Evolutionary conservation across 371 early-diverging fungal species (phyloP).

Genomic region (Rhizopus delemar): DNA sequence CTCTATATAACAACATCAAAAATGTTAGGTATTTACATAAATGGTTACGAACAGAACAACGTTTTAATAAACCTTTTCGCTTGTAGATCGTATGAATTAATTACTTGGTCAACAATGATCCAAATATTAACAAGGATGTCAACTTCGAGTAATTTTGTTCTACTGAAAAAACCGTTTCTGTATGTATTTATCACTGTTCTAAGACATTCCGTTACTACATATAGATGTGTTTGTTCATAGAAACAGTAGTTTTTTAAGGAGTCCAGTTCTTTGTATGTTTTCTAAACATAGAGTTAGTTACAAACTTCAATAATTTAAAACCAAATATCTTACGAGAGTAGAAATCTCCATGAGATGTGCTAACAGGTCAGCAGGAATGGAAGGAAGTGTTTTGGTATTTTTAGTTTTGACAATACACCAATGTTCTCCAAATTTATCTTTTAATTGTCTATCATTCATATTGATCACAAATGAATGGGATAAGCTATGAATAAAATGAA

Average conservation of each 20-base stretch:
- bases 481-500: slow-evolving; percentile 7
- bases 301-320: slow-evolving; percentile 5
- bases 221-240: slow-evolving; percentile 4
- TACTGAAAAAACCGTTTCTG: slow-evolving; percentile 10
- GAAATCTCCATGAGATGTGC: slow-evolving; percentile 2
- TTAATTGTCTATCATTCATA: slow-evolving; percentile 6
- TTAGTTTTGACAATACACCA: neutral
- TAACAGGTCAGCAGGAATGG: slow-evolving; percentile 5
- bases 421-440: slow-evolving; percentile 8
- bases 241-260: slow-evolving; percentile 2
- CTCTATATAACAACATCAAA: slow-evolving; percentile 8
- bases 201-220: slow-evolving; percentile 3
- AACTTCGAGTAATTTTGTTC: slow-evolving; percentile 11
- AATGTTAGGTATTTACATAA: slow-evolving; percentile 3
- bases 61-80: slow-evolving; percentile 10
- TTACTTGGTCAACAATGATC: slow-evolving; percentile 10
- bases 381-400: slow-evolving; percentile 2
- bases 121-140: slow-evolving; percentile 10
- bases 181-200: slow-evolving; percentile 4
- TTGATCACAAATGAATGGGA: slow-evolving; percentile 14
- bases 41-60: slow-evolving; percentile 7
- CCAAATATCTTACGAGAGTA: slow-evolving; percentile 8
- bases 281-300: slow-evolving; percentile 7
- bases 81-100: slow-evolving; percentile 9
- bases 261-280: slow-evolving; percentile 6